phyloP scores from a whole-genome alignment of 352 stramenopile species.

The Globisporangium mamillatum region DNA sequence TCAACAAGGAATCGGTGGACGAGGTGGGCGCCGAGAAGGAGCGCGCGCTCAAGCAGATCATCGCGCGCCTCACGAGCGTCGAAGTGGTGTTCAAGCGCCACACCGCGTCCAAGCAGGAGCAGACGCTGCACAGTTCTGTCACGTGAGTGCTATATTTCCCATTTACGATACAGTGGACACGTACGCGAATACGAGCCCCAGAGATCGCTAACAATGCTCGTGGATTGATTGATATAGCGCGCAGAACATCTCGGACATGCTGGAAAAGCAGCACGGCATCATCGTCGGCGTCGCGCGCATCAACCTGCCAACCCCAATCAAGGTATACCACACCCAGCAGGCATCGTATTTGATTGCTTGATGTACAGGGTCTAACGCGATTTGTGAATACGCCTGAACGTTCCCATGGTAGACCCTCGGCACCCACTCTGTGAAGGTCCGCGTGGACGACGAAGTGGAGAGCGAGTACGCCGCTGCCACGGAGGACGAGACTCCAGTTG shows the following conservation, averaged over 20 bases:
- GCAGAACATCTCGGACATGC: constrained; percentile 83
- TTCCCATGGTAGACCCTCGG: constrained; percentile 45
- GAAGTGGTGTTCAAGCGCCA: constrained; percentile 82
- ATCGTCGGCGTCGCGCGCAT: constrained; percentile 80
- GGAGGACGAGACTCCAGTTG: constrained; percentile 21
- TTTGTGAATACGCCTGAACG: not conserved
- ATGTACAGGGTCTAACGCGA: not conserved
- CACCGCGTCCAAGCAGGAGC: constrained; percentile 55
- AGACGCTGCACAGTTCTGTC: constrained; percentile 65
- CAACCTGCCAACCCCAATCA: constrained; percentile 68
- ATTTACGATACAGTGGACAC: not conserved
- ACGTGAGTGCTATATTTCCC: constrained; percentile 29
- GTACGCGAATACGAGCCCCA: not conserved
- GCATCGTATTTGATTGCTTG: not conserved
- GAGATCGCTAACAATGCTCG: not conserved
- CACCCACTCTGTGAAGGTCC: constrained; percentile 78
- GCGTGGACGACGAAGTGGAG: constrained; percentile 75
- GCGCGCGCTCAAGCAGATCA: constrained; percentile 49
- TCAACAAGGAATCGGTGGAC: constrained; percentile 40
- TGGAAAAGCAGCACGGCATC: constrained; percentile 82
- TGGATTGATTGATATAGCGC: constrained; percentile 26
- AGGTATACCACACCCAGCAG: constrained; percentile 25
- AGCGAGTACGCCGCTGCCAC: constrained; percentile 57
- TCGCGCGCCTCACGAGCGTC: constrained; percentile 52
- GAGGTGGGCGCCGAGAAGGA: constrained; percentile 20